Evolutionary conservation across 2,329 filamentous ascomycete genomes (phyloP).

Genomic region (Scopulariopsis brevicaulis): DNA sequence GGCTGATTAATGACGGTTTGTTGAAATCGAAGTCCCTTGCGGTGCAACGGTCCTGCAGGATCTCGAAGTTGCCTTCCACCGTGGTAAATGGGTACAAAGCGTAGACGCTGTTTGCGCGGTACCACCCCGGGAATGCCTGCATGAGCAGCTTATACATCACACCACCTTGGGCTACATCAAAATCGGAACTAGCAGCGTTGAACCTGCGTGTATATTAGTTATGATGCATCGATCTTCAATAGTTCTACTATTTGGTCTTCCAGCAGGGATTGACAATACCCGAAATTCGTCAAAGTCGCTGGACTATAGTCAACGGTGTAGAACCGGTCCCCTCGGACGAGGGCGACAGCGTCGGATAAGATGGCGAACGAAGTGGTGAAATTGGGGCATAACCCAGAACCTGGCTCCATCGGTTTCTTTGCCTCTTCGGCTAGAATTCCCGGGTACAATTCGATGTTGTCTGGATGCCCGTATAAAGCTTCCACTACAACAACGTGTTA

Average conservation of each 20-base stretch:
- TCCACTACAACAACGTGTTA: constrained; percentile 5
- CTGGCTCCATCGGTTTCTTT: constrained; percentile 53
- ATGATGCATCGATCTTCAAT: not conserved
- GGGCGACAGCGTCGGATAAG: constrained; percentile 57
- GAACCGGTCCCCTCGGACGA: constrained; percentile 58
- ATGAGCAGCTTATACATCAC: constrained; percentile 13
- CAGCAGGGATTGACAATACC: not conserved
- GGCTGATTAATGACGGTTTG: constrained; percentile 9
- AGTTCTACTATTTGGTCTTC: not conserved
- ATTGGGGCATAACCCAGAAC: constrained; percentile 54
- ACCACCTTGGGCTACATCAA: constrained; percentile 8
- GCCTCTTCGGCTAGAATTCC: constrained; percentile 57
- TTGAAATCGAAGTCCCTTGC: constrained; percentile 12
- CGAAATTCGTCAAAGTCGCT: constrained; percentile 20
- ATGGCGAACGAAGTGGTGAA: constrained; percentile 60
- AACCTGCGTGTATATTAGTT: not conserved
- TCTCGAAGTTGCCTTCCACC: constrained; percentile 9
- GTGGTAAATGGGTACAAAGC: constrained; percentile 17
- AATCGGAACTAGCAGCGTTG: constrained; percentile 1
- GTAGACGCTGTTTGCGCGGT: constrained; percentile 11
- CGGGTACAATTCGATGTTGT: constrained; percentile 52
- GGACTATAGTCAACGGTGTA: constrained; percentile 40
- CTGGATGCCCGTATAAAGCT: constrained; percentile 45
- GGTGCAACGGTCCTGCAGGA: constrained; percentile 10
- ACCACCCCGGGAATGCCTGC: constrained; percentile 11